Percentiles rank a stretch among this genome's conserved stretches.
Evolutionary conservation across 2,329 filamentous ascomycete genomes (phyloP).

Genomic region (Aureobasidium namibiae): DNA sequence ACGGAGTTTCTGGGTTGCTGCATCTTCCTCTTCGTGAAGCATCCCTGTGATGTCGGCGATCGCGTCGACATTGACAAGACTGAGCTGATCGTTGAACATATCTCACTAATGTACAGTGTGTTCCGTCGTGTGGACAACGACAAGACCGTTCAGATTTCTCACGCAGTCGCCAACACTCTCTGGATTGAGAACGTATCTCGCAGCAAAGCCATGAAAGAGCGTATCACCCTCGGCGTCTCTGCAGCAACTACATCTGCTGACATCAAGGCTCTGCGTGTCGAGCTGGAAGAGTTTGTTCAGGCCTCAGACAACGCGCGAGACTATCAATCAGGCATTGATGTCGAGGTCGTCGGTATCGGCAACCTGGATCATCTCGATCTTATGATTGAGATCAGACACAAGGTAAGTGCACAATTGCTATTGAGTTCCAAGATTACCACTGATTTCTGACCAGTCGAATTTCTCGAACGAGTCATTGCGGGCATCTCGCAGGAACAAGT

Average conservation of each 20-base stretch:
- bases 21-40: slow-evolving; percentile 94
- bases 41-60: slow-evolving; percentile 55
- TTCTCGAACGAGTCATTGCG: slow-evolving; percentile 64
- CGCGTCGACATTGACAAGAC: slow-evolving; percentile 22
- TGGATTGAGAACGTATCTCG: slow-evolving; percentile 32
- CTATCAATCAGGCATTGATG: slow-evolving; percentile 25
- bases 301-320: slow-evolving; percentile 28
- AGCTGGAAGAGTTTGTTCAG: slow-evolving; percentile 25
- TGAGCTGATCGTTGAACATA: slow-evolving; percentile 25
- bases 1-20: slow-evolving; percentile 90
- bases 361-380: slow-evolving; percentile 27
- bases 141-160: slow-evolving; percentile 27
- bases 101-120: slow-evolving; percentile 27
- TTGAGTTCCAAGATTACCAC: not conserved
- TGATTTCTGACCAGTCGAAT: slow-evolving; percentile 26
- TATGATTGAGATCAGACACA: slow-evolving; percentile 27
- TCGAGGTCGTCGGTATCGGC: slow-evolving; percentile 24
- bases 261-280: slow-evolving; percentile 22
- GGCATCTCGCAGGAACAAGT: slow-evolving; percentile 74
- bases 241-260: slow-evolving; percentile 25
- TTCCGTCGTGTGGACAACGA: slow-evolving; percentile 25
- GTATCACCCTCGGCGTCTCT: slow-evolving; percentile 22
- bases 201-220: slow-evolving; percentile 29
- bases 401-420: slow-evolving; percentile 14
- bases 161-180: slow-evolving; percentile 28